A percentile compares a stretch with the other conserved stretches of the same genome.
These are phyloP conservation scores for Nicotiana sylvestris DNA, from an alignment of 257 asterid species.

Conservation along the genomic window DNA sequence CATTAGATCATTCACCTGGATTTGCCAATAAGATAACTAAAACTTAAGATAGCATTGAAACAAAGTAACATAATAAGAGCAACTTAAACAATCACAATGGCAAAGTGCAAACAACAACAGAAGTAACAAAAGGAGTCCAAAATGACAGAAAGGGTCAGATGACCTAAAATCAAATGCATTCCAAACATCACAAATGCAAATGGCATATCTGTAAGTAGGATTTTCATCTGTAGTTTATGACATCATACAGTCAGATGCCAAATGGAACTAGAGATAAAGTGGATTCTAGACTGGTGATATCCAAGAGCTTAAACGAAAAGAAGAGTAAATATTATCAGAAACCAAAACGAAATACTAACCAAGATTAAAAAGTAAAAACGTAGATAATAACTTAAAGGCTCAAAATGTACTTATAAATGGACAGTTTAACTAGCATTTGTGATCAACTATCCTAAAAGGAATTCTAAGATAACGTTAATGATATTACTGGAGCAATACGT, in stretches of 20 bases:
- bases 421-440: not conserved
- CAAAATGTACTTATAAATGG: not conserved
- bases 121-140: not conserved
- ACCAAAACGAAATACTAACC: not conserved
- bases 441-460: not conserved
- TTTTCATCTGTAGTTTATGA: not conserved
- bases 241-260: not conserved
- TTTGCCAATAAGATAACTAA: not conserved
- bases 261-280: no score
- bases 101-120: not conserved
- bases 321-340: not conserved
- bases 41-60: not conserved
- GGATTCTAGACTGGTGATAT: no score
- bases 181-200: not conserved
- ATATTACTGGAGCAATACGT: not conserved
- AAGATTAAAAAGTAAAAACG: not conserved
- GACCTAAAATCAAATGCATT: not conserved
- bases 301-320: not conserved
- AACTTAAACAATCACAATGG: not conserved
- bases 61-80: not conserved
- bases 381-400: not conserved
- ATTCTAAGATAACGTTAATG: not conserved
- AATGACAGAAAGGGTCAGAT: not conserved
- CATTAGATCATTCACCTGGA: constrained; percentile 34
- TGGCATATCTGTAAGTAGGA: not conserved